Evolutionary conservation across 2,329 filamentous ascomycete species (phyloP), one percentile per base, ranked within the genome.

Genomic region (Myriosclerotinia duriaeana): DNA sequence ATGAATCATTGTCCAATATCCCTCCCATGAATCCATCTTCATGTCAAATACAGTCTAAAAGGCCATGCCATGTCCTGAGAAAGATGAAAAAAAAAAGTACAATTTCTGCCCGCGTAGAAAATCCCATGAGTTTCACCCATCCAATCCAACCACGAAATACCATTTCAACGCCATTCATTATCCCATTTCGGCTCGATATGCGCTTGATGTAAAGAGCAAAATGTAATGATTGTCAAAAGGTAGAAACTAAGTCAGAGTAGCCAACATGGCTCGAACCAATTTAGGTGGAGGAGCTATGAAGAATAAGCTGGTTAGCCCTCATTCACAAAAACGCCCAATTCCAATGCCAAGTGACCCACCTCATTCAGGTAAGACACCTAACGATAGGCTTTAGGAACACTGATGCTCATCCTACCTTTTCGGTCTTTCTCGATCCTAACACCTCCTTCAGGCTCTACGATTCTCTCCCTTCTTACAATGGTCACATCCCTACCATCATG

Each of bases 341-440:
- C 44, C 55, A 68, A 64, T 68, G 30, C 34, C 44, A 61, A 50
- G 44, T 61, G 60, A 74, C 70, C 72, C 73, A 74, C 69, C 71
- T 71, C 68, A 72, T 65, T 69, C 70, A 69, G 64, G 56, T 64
- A 65, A 69, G 68, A 70, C 55, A 70, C 83, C 65, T 65, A 69
- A 62, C 79, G 84, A 79, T 82, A 85, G 79, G 87, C 84, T 81
- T 88, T 87, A 76, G 90, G 90, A 79, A 91, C 85, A 82, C 90
- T 91, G 81, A 93, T 88, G 83, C 88, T 87, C 87, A 95, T 88
- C 90, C 89, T 95, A 96, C 93, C 93, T 93, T 91, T 95, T 83
- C 89, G 89, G 81, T 97, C 92, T 83, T 90, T 92, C 80, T 92
- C 90, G 74, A 97, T 87, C 73, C 89, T 83, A 70, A 90, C 81